Percentiles rank a stretch among this genome's conserved stretches.
Conservation (phyloP, 2,329 filamentous ascomycete species). For the Colletotrichum ledebouriae region DNA sequence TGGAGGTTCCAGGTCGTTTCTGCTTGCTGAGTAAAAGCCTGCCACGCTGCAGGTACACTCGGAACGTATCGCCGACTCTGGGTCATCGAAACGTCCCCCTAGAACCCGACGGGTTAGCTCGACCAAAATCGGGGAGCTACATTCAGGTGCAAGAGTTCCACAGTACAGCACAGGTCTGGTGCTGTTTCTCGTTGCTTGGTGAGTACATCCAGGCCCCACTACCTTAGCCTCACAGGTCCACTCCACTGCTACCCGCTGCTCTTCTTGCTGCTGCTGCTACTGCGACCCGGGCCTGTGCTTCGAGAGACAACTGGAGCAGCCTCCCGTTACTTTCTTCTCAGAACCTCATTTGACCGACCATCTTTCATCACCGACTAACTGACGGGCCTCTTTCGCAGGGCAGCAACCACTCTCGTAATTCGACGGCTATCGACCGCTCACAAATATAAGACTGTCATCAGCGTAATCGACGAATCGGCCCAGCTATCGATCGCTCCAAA, state of each 20-base stretch:
- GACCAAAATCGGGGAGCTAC: slow-evolving; percentile 19
- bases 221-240: slow-evolving; percentile 37
- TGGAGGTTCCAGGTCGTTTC: slow-evolving; percentile 6
- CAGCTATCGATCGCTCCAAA: slow-evolving; percentile 7
- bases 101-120: slow-evolving; percentile 31
- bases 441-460: background rate
- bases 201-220: slow-evolving; percentile 16
- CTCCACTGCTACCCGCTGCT: slow-evolving; percentile 20
- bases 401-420: slow-evolving; percentile 29
- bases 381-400: slow-evolving; percentile 37
- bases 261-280: slow-evolving; percentile 22
- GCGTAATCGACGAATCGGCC: slow-evolving; percentile 17
- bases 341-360: slow-evolving; percentile 40
- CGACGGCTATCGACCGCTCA: slow-evolving; percentile 12
- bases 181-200: slow-evolving; percentile 38
- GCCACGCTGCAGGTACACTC: slow-evolving; percentile 40
- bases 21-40: slow-evolving; percentile 28
- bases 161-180: slow-evolving; percentile 18
- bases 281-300: slow-evolving; percentile 38
- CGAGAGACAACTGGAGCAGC: slow-evolving; percentile 40
- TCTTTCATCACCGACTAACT: slow-evolving; percentile 37
- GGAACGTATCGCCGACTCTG: slow-evolving; percentile 18
- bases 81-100: background rate
- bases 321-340: slow-evolving; percentile 40
- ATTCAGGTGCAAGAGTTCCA: slow-evolving; percentile 18